Evolutionary conservation across 345 rosid species (phyloP).

Genomic region (Eucalyptus camaldulensis): DNA sequence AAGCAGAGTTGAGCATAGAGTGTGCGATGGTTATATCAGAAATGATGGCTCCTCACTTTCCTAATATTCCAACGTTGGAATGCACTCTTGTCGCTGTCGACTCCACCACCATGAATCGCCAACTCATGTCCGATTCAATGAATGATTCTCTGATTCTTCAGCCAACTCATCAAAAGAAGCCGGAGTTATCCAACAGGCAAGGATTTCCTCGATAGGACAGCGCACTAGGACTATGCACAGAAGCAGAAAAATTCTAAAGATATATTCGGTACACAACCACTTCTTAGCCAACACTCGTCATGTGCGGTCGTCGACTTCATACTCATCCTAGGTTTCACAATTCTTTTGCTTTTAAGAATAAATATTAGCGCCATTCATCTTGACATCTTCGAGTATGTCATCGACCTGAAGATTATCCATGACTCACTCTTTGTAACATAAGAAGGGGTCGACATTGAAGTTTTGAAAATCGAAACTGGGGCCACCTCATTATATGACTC

Average conservation of each 20-base stretch:
- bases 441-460: background rate
- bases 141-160: background rate
- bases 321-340: background rate
- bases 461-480: background rate
- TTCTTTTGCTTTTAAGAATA: background rate
- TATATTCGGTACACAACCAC: background rate
- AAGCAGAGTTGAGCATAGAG: background rate
- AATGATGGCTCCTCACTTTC: background rate
- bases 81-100: background rate
- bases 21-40: background rate
- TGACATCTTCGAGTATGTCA: background rate
- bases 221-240: background rate
- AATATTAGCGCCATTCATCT: background rate
- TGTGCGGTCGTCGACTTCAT: background rate
- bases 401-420: background rate
- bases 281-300: background rate
- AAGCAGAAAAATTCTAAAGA: background rate
- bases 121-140: background rate
- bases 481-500: background rate
- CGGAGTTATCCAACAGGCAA: background rate
- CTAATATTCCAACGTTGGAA: background rate
- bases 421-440: background rate
- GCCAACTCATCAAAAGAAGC: background rate
- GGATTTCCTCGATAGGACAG: background rate
- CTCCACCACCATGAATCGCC: background rate